These are phyloP conservation scores for Xylariomycetidae sp. DNA, from an alignment of 2,329 filamentous ascomycete species.

Conservation along the genomic window DNA sequence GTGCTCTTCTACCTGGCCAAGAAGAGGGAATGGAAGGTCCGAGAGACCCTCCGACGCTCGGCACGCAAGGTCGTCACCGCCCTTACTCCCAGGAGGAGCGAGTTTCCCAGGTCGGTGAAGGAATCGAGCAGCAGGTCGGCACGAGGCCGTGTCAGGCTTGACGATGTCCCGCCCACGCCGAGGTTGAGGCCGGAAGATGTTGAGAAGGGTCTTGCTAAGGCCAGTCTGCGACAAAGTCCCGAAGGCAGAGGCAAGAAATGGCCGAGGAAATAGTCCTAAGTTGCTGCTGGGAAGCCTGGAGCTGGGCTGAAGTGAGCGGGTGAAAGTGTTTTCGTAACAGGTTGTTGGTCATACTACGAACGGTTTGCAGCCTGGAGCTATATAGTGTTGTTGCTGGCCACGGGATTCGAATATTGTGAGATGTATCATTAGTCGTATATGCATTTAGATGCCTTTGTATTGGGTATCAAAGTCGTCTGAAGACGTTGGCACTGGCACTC, in stretches of 20 bases:
- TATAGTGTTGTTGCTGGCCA: too few relatives aligned
- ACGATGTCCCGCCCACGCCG: slow-evolving; percentile 58
- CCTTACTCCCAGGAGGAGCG: slow-evolving; percentile 56
- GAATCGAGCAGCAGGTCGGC: slow-evolving; percentile 29
- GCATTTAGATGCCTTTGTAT: background rate
- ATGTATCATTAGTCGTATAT: too few relatives aligned
- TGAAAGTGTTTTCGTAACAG: too few relatives aligned
- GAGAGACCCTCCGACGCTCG: slow-evolving; percentile 66
- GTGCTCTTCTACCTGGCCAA: slow-evolving; percentile 76
- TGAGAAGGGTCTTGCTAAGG: slow-evolving; percentile 49
- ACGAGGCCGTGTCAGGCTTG: slow-evolving; percentile 41
- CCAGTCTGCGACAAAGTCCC: slow-evolving; percentile 18
- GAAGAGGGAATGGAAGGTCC: slow-evolving; percentile 78
- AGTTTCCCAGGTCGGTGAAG: slow-evolving; percentile 57
- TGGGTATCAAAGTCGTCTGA: slow-evolving; percentile 53
- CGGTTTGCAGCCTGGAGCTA: too few relatives aligned
- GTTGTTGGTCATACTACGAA: too few relatives aligned
- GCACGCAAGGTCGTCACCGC: slow-evolving; percentile 57
- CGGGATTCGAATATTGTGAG: too few relatives aligned
- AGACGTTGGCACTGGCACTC: slow-evolving; percentile 73
- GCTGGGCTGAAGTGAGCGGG: too few relatives aligned
- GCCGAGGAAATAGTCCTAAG: slow-evolving; percentile 22
- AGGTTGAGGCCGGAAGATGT: slow-evolving; percentile 50
- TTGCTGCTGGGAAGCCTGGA: too few relatives aligned
- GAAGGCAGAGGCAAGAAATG: slow-evolving; percentile 24